phyloP scores from a whole-genome alignment of 202 grass and related monocot genomes.

The Setaria italica region DNA sequence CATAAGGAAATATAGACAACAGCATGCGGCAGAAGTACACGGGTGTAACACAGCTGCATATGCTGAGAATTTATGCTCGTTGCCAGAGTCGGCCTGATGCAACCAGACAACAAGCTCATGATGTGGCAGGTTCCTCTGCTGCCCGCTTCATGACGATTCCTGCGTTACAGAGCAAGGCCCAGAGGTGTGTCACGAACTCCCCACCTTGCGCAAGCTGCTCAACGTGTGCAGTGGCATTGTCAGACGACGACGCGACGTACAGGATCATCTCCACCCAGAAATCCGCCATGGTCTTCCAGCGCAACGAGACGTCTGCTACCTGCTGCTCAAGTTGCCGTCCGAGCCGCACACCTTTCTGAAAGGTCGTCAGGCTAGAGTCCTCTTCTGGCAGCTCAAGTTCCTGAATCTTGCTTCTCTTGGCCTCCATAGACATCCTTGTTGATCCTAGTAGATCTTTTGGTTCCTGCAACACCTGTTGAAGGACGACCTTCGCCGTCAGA shows the following conservation, averaged over 20 bases:
- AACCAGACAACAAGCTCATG: too few species aligned
- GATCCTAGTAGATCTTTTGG: not conserved
- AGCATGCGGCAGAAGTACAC: too few species aligned
- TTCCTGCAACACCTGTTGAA: not conserved
- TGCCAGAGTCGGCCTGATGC: too few species aligned
- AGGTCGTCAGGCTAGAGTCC: not conserved
- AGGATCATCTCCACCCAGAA: constrained; percentile 25
- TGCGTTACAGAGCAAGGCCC: constrained; percentile 34
- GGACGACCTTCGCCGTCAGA: not conserved
- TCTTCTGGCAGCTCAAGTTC: not conserved
- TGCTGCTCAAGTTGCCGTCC: not conserved
- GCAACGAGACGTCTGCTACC: not conserved
- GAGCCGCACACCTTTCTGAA: not conserved
- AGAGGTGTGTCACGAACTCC: constrained; percentile 44
- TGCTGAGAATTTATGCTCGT: too few species aligned
- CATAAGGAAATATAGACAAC: too few species aligned
- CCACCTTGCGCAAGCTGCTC: constrained; percentile 10
- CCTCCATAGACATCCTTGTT: not conserved
- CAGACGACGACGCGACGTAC: not conserved
- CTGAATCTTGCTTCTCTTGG: not conserved
- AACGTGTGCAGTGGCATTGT: not conserved
- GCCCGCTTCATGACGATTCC: not conserved
- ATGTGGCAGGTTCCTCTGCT: not conserved
- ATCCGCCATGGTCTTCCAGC: constrained; percentile 14
- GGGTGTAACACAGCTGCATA: too few species aligned